Evolutionary conservation across 2,329 filamentous ascomycete species (phyloP), one percentile per base, ranked within the genome.

Genomic region (Trichoderma semiorbis): DNA sequence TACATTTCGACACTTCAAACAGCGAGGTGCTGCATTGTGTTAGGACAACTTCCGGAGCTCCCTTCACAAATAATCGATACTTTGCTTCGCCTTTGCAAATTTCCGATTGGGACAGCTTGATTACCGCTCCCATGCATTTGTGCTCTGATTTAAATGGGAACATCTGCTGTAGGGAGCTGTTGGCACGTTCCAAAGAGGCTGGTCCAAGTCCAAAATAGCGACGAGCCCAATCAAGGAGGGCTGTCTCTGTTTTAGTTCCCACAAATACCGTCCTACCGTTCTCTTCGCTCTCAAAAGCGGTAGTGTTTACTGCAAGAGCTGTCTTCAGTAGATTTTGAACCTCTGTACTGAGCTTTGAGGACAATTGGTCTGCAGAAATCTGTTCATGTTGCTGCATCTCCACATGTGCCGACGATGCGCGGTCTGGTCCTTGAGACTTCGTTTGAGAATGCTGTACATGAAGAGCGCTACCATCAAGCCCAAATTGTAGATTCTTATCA

Each of bases 161-260:
- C 76, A 86, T 82, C 69, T 87, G 83, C 3, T 83, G 79, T 0
- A 84, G 74, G 14, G 83, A 77, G 62, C 82, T 82, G 69, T 85
- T 85, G 34, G 82, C 78, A 12, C 85, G 83, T 24, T 81, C 78
- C 73, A 85, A 82, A 2, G 82, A 74, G 14, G 87, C 77, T 14
- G 83, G 81, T 7, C 81, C 78, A 76, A 87, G 83, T 18, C 84
- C 85, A 16, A 88, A 80, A 71, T 86, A 80, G 21, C 86, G 83
- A 69, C 80, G 83, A 6, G 83, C 84, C 53, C 87, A 80, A 55
- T 84, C 80, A 5, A 88, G 80, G 2, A 88, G 80, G 0, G 86
- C 86, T 3, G 85, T 86, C 74, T 88, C 86, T 0, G 85, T 88
- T 77, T 87, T 88, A 39, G 86, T 87, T 10, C 86, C 86, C 62